Evolutionary conservation across 2,329 filamentous ascomycete genomes (phyloP).

Genomic region (Mycogone perniciosa): DNA sequence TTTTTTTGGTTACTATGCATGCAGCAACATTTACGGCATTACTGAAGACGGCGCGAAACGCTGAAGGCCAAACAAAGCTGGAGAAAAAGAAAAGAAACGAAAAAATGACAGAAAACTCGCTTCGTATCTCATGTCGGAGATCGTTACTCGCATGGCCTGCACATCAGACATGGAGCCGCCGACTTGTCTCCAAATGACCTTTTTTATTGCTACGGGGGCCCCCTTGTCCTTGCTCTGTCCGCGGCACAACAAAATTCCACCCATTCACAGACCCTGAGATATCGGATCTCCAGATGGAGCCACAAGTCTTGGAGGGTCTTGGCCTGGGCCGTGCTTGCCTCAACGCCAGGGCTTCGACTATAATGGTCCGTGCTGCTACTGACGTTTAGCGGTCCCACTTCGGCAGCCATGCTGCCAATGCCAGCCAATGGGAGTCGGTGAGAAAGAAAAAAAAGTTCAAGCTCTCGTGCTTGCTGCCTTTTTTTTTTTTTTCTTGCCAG

Average conservation of each 20-base stretch:
- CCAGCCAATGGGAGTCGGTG: conserved; percentile 27
- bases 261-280: too few relatives aligned
- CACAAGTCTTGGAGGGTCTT: conserved; percentile 1
- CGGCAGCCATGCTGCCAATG: conserved; percentile 28
- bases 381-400: conserved; percentile 28
- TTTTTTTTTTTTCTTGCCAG: conserved; percentile 15
- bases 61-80: not conserved
- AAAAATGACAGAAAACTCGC: not conserved
- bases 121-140: too few relatives aligned
- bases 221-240: too few relatives aligned
- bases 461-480: conserved; percentile 28
- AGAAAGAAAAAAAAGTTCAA: conserved; percentile 32
- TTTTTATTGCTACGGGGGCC: too few relatives aligned
- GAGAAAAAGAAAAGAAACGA: not conserved
- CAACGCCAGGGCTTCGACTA: conserved; percentile 8
- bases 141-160: too few relatives aligned
- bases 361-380: conserved; percentile 19
- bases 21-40: too few relatives aligned
- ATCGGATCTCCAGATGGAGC: not conserved
- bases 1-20: too few relatives aligned
- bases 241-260: too few relatives aligned
- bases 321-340: conserved; percentile 6
- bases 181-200: too few relatives aligned
- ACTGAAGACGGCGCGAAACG: not conserved
- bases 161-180: too few relatives aligned